Base-by-base conservation (phyloP, 139 green algal species). In the Micractinium conductrix region DNA sequence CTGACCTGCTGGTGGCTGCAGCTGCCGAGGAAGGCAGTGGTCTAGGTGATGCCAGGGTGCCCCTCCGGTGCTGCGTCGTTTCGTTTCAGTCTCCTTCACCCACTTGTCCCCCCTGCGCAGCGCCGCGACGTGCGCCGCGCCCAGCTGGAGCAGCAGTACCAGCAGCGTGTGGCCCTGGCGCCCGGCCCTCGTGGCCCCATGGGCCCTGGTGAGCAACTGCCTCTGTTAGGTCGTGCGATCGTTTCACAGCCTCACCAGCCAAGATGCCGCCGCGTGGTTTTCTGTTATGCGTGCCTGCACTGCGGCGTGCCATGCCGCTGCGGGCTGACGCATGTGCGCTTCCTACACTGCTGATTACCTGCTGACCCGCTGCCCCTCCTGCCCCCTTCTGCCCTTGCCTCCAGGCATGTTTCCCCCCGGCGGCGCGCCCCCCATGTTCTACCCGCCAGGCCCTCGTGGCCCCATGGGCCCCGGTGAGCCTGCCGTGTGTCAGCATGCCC, bases 131-230 rank as follows among this genome's bases (percentile, higher is more conserved):
- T 94, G 33, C 92, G 94, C 88, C 89, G 89, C 71, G 93, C 90
- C 65, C 94, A 97, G 90, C 89, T 97, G 62, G 88, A 95, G 86
- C 90, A 94, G 88, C 91, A 95, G 85, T 89, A 94, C 78, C 87
- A 88, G 67, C 82, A 86, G 86, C 79, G 79, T 74, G 83, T 86
- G 33, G 72, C 45, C 22, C 73, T 89, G 68, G 72, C 76, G 9
- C 79, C 48, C 21, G 84, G 74, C 70, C 87, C 84, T 22, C 74
- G 72, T 38, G 89, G 84, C n/a, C 85, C 89, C 60, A 92, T 94
- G 87, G 87, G 83, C 65, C 81, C 84, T 33, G 82, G n/a, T n/a
- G n/a, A n/a, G n/a, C n/a, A n/a, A n/a, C n/a, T n/a, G n/a, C n/a
- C n/a, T n/a, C n/a, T n/a, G n/a, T n/a, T n/a, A n/a, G n/a, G n/a